Evolutionary conservation across 352 stramenopile species (phyloP).

Genomic region (Aphanomyces astaci): DNA sequence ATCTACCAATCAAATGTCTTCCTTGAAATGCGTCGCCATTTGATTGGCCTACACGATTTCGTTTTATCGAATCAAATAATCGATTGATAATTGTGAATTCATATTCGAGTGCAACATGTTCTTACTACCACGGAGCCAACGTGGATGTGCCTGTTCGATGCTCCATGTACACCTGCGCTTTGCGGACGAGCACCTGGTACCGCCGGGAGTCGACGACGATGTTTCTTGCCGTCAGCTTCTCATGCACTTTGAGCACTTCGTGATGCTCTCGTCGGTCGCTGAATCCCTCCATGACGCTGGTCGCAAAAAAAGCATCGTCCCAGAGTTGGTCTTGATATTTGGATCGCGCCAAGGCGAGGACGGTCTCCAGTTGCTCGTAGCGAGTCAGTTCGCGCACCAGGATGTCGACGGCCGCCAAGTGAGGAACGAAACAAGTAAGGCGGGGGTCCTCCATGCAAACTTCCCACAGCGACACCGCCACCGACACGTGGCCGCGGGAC

Average conservation of each 20-base stretch:
- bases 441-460: neutral
- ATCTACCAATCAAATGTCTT: too few relatives aligned
- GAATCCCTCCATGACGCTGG: neutral
- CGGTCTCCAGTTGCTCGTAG: neutral
- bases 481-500: neutral
- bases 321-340: neutral
- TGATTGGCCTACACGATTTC: too few relatives aligned
- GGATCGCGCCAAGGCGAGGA: neutral
- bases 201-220: neutral
- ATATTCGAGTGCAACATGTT: too few relatives aligned
- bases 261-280: neutral
- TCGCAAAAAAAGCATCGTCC: neutral
- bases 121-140: neutral
- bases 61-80: too few relatives aligned
- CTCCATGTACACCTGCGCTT: neutral
- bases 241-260: neutral
- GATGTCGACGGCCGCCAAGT: neutral
- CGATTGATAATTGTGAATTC: too few relatives aligned
- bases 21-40: too few relatives aligned
- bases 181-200: neutral
- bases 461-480: neutral
- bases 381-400: neutral
- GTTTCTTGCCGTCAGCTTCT: neutral
- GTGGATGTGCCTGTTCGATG: neutral
- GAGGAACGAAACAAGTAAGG: neutral